Evolutionary conservation across 75 land plant genomes (phyloP), one percentile per base, ranked within the genome.

Genomic region (Isoetes taiwanensis): DNA sequence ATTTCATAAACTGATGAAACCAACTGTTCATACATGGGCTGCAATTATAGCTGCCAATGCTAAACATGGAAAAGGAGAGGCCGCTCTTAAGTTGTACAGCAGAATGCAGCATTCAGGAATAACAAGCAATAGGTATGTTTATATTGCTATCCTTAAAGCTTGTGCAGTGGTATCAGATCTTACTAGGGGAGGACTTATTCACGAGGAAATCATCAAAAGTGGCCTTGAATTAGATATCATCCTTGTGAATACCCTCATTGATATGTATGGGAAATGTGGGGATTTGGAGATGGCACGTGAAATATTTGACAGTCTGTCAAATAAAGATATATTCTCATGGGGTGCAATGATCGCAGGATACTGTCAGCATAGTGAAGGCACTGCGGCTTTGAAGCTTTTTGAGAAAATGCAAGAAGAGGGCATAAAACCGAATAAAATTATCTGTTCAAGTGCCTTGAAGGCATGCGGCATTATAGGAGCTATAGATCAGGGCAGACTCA

Each of bases 281-380:
- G 12, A 26, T 8, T 27, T 68, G 3, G 53, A 37, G 50, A 29
- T 12, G 32, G 76, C 67, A 6, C 52, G 30, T 4, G 2, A 11
- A 4, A 1, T 63, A 4, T 74, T 74, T 35, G 10, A 58, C 57
- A 3, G 5, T 3, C 33, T 74, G 57, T 19, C 2, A 2, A 55
- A 50, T 19, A 63, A 28, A 38, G 63, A 65, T 2, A 41, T 56
- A 23, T 32, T 74, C 29, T 64, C 76, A 16, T 74, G 76, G 76
- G 68, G 72, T 30, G 41, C 58, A 0, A 40, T 74, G 2, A 42
- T 66, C 1, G 41, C 56, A 32, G 76, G 67, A 0, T 74, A 42
- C 54, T 29, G 29, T 10, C 54, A 42, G 54, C 23, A 39, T 23
- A 62, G 71, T 6, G 41, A 68, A 46, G 41, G 38, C 48, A 21